Evolutionary conservation across 1,139 yeast species (phyloP).

Genomic region (Saccharomyces pastorianus): DNA sequence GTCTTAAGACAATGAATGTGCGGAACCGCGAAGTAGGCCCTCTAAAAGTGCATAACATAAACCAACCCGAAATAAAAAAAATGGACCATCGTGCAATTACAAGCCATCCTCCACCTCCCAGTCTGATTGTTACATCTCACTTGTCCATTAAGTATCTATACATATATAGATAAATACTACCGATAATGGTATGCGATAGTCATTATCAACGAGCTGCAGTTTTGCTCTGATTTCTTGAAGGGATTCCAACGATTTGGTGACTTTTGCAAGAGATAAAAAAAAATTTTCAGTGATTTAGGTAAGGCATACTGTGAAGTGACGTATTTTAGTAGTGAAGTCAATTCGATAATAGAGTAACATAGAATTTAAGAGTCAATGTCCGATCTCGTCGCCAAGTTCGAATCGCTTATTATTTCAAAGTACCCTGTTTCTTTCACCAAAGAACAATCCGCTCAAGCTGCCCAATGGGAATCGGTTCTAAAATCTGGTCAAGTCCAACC

Average conservation of each 20-base stretch:
- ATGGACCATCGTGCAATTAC: background rate
- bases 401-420: slow-evolving; percentile 37
- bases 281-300: background rate
- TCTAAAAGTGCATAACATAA: background rate
- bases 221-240: background rate
- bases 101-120: background rate
- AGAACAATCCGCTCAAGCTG: slow-evolving; percentile 59
- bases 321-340: background rate
- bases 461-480: slow-evolving; percentile 75
- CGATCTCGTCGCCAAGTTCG: slow-evolving; percentile 38
- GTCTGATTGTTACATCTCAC: no score
- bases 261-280: background rate
- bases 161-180: background rate
- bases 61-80: background rate
- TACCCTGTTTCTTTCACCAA: slow-evolving; percentile 27
- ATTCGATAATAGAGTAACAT: background rate
- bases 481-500: slow-evolving; percentile 47
- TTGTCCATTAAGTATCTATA: no score
- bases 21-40: background rate
- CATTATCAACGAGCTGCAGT: background rate
- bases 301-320: background rate
- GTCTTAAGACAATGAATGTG: slow-evolving; percentile 65
- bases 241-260: background rate
- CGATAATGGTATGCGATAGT: background rate
- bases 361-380: slow-evolving; percentile 32